A percentile compares a stretch with the other conserved stretches of the same genome.
phyloP scores from a whole-genome alignment of 805 yeast genomes.

The Candida schatavii region DNA sequence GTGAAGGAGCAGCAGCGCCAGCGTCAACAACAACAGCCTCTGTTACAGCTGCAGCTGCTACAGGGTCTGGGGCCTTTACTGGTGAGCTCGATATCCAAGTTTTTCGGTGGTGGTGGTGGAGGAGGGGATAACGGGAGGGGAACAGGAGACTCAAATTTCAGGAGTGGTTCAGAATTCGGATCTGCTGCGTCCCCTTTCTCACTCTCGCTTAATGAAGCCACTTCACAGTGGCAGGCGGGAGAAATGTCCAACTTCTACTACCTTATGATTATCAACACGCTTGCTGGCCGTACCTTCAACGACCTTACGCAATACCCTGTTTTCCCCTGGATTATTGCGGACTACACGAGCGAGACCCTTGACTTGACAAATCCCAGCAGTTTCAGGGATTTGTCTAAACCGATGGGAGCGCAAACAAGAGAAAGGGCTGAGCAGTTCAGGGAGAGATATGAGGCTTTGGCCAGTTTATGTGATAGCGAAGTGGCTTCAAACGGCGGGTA shows the following conservation, averaged over 20 bases:
- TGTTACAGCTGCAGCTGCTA: slow-evolving; percentile 2
- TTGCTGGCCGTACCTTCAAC: slow-evolving; percentile 87
- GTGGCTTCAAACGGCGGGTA: slow-evolving; percentile 52
- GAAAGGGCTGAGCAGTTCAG: slow-evolving; percentile 59
- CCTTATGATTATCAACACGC: slow-evolving; percentile 71
- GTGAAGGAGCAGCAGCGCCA: background rate
- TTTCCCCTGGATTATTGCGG: slow-evolving; percentile 89
- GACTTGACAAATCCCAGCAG: slow-evolving; percentile 60
- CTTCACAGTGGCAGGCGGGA: slow-evolving; percentile 73
- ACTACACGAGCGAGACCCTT: slow-evolving; percentile 68
- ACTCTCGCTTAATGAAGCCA: slow-evolving; percentile 40
- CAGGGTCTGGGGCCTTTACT: too few species aligned
- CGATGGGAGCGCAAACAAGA: slow-evolving; percentile 84
- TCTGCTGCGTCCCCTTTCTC: slow-evolving; percentile 32
- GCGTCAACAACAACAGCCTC: background rate
- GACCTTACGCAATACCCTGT: slow-evolving; percentile 89
- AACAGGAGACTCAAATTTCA: slow-evolving; percentile 26
- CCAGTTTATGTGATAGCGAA: slow-evolving; percentile 40
- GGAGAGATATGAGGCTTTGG: slow-evolving; percentile 71
- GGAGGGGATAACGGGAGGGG: background rate
- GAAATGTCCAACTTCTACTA: slow-evolving; percentile 82
- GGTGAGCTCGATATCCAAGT: slow-evolving; percentile 1
- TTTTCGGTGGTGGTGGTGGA: slow-evolving; percentile 1
- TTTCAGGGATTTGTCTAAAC: slow-evolving; percentile 76
- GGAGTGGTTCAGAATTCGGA: background rate